phyloP scores from a whole-genome alignment of 768 basidiomycete genomes.

The Neoboletus magnificus region DNA sequence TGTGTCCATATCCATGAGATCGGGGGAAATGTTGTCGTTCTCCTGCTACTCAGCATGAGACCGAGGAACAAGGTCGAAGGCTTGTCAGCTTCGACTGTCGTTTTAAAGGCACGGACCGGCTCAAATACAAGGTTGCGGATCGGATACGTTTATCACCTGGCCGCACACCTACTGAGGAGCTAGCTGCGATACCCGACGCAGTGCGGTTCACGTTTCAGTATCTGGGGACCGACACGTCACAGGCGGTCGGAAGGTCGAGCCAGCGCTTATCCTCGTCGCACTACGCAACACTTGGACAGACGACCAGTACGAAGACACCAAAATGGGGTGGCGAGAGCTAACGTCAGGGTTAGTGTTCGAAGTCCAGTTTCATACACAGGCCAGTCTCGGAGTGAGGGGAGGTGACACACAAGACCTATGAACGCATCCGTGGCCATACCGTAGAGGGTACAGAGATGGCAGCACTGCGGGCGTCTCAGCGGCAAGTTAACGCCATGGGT shows the following conservation, averaged over 20 bases:
- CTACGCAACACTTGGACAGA: background rate
- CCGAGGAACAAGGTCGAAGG: background rate
- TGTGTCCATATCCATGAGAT: background rate
- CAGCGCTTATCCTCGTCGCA: background rate
- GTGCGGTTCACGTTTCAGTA: background rate
- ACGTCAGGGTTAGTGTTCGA: background rate
- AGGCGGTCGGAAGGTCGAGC: background rate
- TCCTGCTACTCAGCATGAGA: background rate
- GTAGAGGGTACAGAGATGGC: background rate
- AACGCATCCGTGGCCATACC: background rate
- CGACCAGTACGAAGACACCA: background rate
- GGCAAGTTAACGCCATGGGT: background rate
- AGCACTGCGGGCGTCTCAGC: background rate
- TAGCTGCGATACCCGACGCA: background rate
- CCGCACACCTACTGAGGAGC: background rate
- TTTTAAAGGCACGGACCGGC: background rate
- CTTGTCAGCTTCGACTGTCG: background rate
- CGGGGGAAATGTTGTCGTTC: background rate
- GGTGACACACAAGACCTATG: background rate
- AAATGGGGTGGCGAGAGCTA: background rate
- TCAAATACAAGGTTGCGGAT: background rate
- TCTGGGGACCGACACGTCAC: background rate
- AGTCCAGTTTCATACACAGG: slow-evolving; percentile 1
- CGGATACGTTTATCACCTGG: background rate
- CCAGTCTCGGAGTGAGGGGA: background rate